phyloP scores from a whole-genome alignment of 2,329 filamentous ascomycete genomes.

The Phyllosticta ampelicida region DNA sequence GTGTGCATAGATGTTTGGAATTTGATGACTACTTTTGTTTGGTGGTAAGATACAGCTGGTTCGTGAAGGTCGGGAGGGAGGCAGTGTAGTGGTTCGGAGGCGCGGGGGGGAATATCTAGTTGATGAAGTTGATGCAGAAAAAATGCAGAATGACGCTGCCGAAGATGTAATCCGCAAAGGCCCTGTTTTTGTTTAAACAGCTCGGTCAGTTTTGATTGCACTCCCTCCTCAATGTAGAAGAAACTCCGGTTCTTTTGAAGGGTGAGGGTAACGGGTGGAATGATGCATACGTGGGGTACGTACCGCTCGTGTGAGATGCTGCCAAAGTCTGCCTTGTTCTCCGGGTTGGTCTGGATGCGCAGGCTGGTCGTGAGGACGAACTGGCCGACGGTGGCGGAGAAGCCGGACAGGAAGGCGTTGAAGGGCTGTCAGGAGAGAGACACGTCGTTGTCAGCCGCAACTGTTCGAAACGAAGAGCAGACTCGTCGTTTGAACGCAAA shows the following conservation, averaged over 20 bases:
- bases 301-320: slow-evolving; percentile 72
- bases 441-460: too few species aligned
- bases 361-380: slow-evolving; percentile 89
- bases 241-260: neutral
- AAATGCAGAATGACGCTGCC: slow-evolving; percentile 94
- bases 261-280: too few species aligned
- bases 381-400: slow-evolving; percentile 88
- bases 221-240: neutral
- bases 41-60: neutral
- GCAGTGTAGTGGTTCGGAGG: neutral
- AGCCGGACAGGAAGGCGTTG: slow-evolving; percentile 95
- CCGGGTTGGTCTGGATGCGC: slow-evolving; percentile 81
- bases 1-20: neutral
- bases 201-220: neutral
- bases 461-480: too few species aligned
- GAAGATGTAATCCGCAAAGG: slow-evolving; percentile 92
- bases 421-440: slow-evolving; percentile 64
- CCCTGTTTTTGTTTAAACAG: slow-evolving; percentile 54
- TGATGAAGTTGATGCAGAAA: slow-evolving; percentile 99
- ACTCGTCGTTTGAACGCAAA: slow-evolving; percentile 5
- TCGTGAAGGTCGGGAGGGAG: neutral
- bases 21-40: neutral
- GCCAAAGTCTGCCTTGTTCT: slow-evolving; percentile 69
- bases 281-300: slow-evolving; percentile 12
- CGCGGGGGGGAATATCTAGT: slow-evolving; percentile 56